Percentiles rank a stretch among this genome's conserved stretches.
These are phyloP conservation scores for Solanum rostratum DNA, from an alignment of 257 asterid species.

Conservation along the genomic window DNA sequence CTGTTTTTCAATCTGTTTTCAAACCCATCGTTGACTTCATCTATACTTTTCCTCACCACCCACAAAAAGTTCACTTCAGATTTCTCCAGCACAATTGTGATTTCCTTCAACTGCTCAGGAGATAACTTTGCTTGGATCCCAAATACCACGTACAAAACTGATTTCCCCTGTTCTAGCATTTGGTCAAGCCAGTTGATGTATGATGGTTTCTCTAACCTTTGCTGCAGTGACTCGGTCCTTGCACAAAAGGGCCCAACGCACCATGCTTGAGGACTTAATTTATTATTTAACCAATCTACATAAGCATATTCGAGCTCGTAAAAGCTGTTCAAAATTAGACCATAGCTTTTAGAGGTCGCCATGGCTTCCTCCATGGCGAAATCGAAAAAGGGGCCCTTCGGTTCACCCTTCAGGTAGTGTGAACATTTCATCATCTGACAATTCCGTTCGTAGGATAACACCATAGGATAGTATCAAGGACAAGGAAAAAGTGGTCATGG, in stretches of 20 bases:
- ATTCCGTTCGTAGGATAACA: background rate
- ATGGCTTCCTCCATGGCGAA: constrained; percentile 4
- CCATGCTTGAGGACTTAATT: constrained; percentile 8
- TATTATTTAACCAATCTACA: constrained; percentile 10
- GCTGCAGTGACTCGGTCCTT: background rate
- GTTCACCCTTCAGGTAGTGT: constrained; percentile 7
- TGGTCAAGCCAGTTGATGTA: background rate
- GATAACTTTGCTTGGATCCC: constrained; percentile 60
- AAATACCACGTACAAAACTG: constrained; percentile 48
- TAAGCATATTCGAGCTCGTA: constrained; percentile 36
- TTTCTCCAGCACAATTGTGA: constrained; percentile 7
- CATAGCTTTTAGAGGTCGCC: constrained; percentile 27
- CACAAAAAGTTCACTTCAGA: background rate
- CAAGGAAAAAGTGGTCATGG: constrained; percentile 28
- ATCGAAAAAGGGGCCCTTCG: constrained; percentile 23
- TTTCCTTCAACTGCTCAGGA: constrained; percentile 30
- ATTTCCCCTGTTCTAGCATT: background rate
- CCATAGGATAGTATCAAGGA: background rate
- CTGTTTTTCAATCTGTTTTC: constrained; percentile 24
- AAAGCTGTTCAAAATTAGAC: constrained; percentile 37
- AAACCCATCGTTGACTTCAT: background rate
- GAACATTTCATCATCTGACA: constrained; percentile 28
- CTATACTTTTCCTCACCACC: background rate
- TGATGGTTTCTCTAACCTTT: background rate
- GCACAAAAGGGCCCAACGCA: constrained; percentile 54